phyloP scores from a whole-genome alignment of 2,329 filamentous ascomycete genomes.

The Mycogone perniciosa region DNA sequence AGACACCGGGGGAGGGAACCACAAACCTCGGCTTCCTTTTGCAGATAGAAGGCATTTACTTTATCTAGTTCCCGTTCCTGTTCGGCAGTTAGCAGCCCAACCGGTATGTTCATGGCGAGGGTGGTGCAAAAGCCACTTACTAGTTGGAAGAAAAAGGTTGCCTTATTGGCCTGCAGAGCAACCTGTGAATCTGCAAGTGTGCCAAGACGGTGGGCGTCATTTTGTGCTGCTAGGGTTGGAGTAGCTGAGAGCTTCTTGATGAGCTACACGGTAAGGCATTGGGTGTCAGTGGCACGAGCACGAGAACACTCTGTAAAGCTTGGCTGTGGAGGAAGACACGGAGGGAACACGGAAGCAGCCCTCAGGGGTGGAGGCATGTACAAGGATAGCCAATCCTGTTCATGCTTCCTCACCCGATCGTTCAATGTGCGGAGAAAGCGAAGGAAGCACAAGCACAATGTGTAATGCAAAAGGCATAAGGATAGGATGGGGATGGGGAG shows the following conservation, averaged over 20 bases:
- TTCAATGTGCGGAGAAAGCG: neutral
- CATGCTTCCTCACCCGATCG: neutral
- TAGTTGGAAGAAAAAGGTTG: slow-evolving; percentile 96
- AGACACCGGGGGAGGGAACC: neutral
- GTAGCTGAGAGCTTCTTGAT: slow-evolving; percentile 97
- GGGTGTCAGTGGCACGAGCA: slow-evolving; percentile 2
- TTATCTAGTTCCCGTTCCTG: slow-evolving; percentile 97
- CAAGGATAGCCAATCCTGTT: slow-evolving; percentile 4
- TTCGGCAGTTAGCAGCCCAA: slow-evolving; percentile 32
- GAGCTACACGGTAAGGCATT: slow-evolving; percentile 52
- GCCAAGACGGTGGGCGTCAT: slow-evolving; percentile 47
- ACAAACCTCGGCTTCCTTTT: slow-evolving; percentile 93
- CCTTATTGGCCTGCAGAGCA: slow-evolving; percentile 91
- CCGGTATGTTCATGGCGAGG: slow-evolving; percentile 21
- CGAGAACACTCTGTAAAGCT: neutral
- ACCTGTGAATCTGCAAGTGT: slow-evolving; percentile 68
- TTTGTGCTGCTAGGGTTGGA: slow-evolving; percentile 72
- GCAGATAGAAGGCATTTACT: slow-evolving; percentile 94
- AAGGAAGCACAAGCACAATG: neutral
- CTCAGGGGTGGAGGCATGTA: slow-evolving; percentile 4
- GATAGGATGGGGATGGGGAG: neutral
- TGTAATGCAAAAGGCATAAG: neutral
- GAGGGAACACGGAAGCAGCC: neutral
- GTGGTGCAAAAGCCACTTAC: slow-evolving; percentile 44
- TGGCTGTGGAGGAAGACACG: slow-evolving; percentile 1